Evolutionary conservation across 2,329 filamentous ascomycete species (phyloP).

Genomic region (Rutstroemia sydowiana): DNA sequence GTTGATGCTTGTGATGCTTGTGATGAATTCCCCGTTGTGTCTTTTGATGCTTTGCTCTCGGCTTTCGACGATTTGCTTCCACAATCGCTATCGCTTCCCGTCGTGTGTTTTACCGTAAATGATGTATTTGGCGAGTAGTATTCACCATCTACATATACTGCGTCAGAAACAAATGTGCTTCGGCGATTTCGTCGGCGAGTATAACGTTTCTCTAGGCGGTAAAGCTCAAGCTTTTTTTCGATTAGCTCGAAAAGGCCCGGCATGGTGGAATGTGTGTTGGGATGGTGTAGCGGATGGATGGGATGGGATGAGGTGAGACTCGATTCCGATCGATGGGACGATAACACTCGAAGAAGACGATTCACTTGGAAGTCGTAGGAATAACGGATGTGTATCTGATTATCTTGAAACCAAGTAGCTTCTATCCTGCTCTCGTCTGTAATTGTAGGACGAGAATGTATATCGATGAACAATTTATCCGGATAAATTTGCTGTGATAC

Average conservation of each 20-base stretch:
- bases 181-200: constrained; percentile 80
- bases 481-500: no score
- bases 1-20: no score
- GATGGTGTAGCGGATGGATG: background rate
- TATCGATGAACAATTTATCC: no score
- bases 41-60: constrained; percentile 1
- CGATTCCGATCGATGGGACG: background rate
- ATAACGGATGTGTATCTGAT: background rate
- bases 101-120: constrained; percentile 2
- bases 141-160: constrained; percentile 90
- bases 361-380: background rate
- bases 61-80: constrained; percentile 4
- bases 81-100: constrained; percentile 4
- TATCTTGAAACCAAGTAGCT: no score
- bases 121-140: constrained; percentile 40
- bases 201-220: constrained; percentile 92
- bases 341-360: background rate
- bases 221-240: constrained; percentile 73
- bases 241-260: constrained; percentile 49
- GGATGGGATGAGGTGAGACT: background rate
- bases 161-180: constrained; percentile 81
- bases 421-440: no score
- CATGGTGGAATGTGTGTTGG: constrained; percentile 18
- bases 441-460: no score
- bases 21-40: constrained; percentile 7